These are phyloP conservation scores for Psilocybe cubensis DNA, from an alignment of 768 basidiomycete species.

Conservation along the genomic window DNA sequence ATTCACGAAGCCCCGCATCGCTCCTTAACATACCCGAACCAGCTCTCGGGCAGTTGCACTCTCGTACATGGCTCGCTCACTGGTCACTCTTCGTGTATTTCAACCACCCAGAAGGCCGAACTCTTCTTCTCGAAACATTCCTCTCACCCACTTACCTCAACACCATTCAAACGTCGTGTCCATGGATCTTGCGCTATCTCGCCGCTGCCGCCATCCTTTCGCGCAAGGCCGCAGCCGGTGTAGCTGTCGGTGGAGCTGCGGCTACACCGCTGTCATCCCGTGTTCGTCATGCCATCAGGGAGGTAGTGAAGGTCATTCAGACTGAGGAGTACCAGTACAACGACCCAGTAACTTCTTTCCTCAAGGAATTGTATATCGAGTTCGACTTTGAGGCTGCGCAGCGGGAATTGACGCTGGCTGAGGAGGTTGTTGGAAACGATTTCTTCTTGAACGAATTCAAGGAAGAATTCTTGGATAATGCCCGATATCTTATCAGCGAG, in stretches of 20 bases:
- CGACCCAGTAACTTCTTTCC: conserved; percentile 91
- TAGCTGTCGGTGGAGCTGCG: conserved; percentile 40
- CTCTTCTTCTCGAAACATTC: conserved; percentile 94
- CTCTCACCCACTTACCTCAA: conserved; percentile 96
- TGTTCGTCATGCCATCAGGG: conserved; percentile 86
- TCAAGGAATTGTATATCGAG: conserved; percentile 92
- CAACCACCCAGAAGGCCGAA: conserved; percentile 92
- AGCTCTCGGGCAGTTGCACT: conserved; percentile 88
- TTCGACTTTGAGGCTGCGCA: conserved; percentile 98
- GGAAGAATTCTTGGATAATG: conserved; percentile 96
- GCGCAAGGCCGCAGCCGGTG: conserved; percentile 68
- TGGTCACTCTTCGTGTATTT: conserved; percentile 99
- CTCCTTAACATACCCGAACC: conserved; percentile 58
- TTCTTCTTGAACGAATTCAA: conserved; percentile 92
- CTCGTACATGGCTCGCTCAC: conserved; percentile 94
- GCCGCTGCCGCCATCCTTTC: conserved; percentile 92
- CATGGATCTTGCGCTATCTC: conserved; percentile 95
- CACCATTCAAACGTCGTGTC: conserved; percentile 94
- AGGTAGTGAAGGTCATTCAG: conserved; percentile 92
- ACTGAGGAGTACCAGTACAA: conserved; percentile 96
- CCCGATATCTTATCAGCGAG: conserved; percentile 94
- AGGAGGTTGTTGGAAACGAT: conserved; percentile 85
- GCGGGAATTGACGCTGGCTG: conserved; percentile 74
- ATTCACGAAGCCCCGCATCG: conserved; percentile 67
- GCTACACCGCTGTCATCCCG: conserved; percentile 59